Evolutionary conservation across 1,284 basidiomycete species (phyloP).

Genomic region (Rhodotorula sp.): DNA sequence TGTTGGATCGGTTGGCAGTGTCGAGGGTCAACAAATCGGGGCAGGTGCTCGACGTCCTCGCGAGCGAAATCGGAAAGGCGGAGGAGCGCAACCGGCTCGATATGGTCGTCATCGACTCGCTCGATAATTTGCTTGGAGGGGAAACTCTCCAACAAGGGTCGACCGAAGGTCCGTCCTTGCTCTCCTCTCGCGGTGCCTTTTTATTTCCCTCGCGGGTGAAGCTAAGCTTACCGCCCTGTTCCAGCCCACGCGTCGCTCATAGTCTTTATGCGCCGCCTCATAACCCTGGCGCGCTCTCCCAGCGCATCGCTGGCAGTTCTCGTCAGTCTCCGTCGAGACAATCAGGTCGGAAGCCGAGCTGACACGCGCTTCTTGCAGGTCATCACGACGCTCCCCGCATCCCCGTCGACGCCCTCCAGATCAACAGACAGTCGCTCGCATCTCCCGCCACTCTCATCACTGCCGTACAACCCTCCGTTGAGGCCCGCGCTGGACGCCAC

Average conservation of each 20-base stretch:
- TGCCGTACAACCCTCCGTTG: not conserved
- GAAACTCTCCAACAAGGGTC: slow-evolving; percentile 2
- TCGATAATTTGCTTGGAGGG: slow-evolving; percentile 17
- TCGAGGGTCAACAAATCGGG: slow-evolving; percentile 6
- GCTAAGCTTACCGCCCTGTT: too few relatives aligned
- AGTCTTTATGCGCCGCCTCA: slow-evolving; percentile 16
- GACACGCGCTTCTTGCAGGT: not conserved
- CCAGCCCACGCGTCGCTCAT: slow-evolving; percentile 12
- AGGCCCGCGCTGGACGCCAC: slow-evolving; percentile 3
- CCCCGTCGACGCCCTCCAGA: not conserved
- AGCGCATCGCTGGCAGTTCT: not conserved
- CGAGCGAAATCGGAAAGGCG: not conserved
- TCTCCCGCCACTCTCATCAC: slow-evolving; percentile 13
- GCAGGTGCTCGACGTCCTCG: slow-evolving; percentile 12
- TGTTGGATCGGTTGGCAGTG: slow-evolving; percentile 18
- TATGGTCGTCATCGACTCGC: slow-evolving; percentile 16
- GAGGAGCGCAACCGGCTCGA: not conserved
- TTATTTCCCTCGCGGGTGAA: too few relatives aligned
- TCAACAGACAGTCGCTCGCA: not conserved
- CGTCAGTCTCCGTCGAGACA: not conserved
- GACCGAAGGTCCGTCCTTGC: slow-evolving; percentile 5
- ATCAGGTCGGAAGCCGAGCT: not conserved
- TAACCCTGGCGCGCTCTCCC: not conserved
- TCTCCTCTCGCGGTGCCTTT: fast-evolving
- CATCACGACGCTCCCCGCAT: not conserved